A percentile compares a stretch with the other conserved stretches of the same genome.
Conservation (phyloP, 768 basidiomycete species). For the Auricularia heimuer region DNA sequence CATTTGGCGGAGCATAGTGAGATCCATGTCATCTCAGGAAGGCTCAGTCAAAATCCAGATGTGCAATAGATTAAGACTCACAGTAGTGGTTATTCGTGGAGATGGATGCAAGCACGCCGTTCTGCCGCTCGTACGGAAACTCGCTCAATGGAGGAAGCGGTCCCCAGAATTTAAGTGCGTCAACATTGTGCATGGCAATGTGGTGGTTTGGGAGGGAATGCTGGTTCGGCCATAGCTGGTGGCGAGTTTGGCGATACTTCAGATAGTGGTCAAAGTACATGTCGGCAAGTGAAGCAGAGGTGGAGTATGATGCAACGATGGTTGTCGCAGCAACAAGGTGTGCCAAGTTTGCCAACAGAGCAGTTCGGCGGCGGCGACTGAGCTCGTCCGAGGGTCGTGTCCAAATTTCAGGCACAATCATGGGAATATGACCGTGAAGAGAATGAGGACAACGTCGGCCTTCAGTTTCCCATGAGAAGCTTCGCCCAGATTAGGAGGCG, state of each 20-base stretch:
- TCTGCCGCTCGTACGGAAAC: neutral
- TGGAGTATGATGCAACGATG: neutral
- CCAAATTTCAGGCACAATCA: conserved; percentile 24
- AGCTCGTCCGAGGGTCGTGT: neutral
- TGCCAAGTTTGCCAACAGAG: neutral
- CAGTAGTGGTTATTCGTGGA: neutral
- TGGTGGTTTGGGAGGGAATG: neutral
- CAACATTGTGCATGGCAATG: neutral
- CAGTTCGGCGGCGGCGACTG: conserved; percentile 14
- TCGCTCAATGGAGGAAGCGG: neutral
- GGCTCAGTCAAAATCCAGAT: neutral
- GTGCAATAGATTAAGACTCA: neutral
- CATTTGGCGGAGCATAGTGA: neutral
- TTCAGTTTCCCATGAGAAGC: neutral
- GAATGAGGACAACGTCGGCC: conserved; percentile 9
- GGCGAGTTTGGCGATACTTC: neutral
- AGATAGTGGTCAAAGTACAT: neutral
- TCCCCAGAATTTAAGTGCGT: neutral
- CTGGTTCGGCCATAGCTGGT: neutral
- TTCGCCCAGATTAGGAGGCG: neutral
- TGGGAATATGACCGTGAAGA: conserved; percentile 22
- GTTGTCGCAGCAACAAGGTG: neutral
- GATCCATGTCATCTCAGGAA: neutral
- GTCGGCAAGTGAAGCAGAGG: neutral
- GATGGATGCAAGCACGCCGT: neutral